Evolutionary conservation across 2,329 filamentous ascomycete genomes (phyloP).

Genomic region (Sporothrix humicola): DNA sequence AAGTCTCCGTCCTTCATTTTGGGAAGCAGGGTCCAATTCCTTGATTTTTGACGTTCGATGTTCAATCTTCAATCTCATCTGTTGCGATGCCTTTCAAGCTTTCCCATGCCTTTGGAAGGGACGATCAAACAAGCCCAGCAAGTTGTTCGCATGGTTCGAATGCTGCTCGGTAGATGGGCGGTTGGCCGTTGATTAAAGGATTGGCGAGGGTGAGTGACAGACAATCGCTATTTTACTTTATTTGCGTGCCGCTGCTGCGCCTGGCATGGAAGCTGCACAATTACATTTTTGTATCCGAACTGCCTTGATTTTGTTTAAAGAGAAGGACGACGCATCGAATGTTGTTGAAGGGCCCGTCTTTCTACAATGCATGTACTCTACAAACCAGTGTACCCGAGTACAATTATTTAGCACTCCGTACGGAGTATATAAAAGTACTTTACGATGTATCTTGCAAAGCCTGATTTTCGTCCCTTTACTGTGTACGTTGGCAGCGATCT

Average conservation of each 20-base stretch:
- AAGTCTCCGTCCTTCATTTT: background rate
- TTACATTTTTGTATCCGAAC: no score
- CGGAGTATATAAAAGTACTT: background rate
- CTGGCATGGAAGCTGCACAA: background rate
- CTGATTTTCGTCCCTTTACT: background rate
- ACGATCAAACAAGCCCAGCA: slow-evolving; percentile 6
- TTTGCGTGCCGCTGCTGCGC: background rate
- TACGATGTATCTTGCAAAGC: background rate
- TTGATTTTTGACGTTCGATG: background rate
- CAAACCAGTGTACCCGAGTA: no score
- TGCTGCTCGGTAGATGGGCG: background rate
- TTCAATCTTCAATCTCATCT: no score
- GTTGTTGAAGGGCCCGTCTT: no score
- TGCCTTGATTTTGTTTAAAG: no score
- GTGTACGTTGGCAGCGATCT: background rate
- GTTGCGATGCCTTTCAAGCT: background rate
- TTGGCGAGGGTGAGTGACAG: slow-evolving; percentile 6
- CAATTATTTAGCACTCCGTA: background rate
- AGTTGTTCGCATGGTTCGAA: background rate
- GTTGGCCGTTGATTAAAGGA: slow-evolving; percentile 1
- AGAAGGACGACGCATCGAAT: no score
- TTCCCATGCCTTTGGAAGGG: background rate
- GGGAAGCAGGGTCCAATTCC: slow-evolving; percentile 3
- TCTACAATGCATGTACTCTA: no score
- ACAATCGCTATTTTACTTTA: slow-evolving; percentile 21